Conservation (phyloP, 345 rosid genomes). For the Citrus mangshanensis region DNA sequence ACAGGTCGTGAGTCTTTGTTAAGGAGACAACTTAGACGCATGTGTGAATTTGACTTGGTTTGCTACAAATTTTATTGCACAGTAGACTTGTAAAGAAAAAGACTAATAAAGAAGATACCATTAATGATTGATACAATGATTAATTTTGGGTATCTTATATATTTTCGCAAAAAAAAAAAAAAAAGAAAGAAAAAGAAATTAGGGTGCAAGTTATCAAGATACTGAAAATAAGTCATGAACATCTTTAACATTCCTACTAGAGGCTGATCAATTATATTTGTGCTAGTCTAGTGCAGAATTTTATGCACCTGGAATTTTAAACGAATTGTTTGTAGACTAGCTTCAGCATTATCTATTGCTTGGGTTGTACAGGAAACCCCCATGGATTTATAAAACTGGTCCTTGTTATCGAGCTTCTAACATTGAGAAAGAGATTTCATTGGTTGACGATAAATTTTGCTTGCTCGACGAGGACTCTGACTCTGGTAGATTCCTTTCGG, state of each 20-base stretch:
- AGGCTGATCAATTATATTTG: neutral
- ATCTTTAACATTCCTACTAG: neutral
- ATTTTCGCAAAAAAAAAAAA: neutral
- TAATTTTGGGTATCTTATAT: neutral
- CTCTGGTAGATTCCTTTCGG: slow-evolving; percentile 11
- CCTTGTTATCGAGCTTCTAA: neutral
- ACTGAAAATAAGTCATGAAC: no score
- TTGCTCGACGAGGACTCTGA: slow-evolving; percentile 10
- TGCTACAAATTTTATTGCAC: no score
- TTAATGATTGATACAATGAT: neutral
- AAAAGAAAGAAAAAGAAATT: neutral
- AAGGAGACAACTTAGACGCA: no score
- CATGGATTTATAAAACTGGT: no score
- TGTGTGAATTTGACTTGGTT: no score
- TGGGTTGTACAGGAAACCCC: neutral
- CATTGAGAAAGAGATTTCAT: slow-evolving; percentile 2
- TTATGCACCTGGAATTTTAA: neutral
- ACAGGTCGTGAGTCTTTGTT: no score
- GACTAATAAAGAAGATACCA: no score
- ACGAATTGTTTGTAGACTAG: neutral
- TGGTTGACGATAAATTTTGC: neutral
- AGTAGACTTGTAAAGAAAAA: no score
- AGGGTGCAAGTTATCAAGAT: neutral
- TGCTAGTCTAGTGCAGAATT: neutral
- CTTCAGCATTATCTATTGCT: neutral